These are phyloP conservation scores for Rhizomucor pusillus DNA, from an alignment of 371 early-diverging fungal genomes.

Conservation along the genomic window DNA sequence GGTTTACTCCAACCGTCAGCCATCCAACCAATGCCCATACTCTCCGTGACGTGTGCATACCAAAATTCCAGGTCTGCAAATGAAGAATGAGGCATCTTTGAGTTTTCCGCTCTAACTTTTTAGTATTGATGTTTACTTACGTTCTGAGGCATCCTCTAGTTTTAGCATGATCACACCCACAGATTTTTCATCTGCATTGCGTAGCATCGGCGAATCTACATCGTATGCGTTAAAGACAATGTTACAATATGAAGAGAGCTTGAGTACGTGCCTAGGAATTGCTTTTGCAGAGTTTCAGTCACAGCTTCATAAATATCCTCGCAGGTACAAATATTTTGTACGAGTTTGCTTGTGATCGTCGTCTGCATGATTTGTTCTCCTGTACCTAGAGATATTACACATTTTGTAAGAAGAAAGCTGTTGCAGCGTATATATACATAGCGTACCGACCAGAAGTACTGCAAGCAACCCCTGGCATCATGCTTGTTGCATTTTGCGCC, in stretches of 20 bases:
- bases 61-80: conserved; percentile 46
- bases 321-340: conserved; percentile 25
- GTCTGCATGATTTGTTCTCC: conserved; percentile 84
- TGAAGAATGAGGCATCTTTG: too few species aligned
- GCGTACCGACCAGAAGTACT: conserved; percentile 55
- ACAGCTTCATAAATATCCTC: conserved; percentile 35
- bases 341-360: conserved; percentile 57
- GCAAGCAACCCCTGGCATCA: conserved; percentile 54
- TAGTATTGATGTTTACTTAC: not conserved
- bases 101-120: not conserved
- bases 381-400: conserved; percentile 43
- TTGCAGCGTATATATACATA: too few species aligned
- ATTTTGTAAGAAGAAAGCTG: too few species aligned
- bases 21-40: conserved; percentile 59
- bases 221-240: conserved; percentile 6
- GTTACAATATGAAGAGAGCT: conserved; percentile 2
- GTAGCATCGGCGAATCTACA: conserved; percentile 36
- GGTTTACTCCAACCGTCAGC: conserved; percentile 26
- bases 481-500: conserved; percentile 49
- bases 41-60: conserved; percentile 55
- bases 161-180: conserved; percentile 49
- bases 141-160: conserved; percentile 13
- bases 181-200: conserved; percentile 36
- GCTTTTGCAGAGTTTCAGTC: conserved; percentile 15
- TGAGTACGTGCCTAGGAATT: conserved; percentile 28